A percentile compares a stretch with the other conserved stretches of the same genome.
Evolutionary conservation across 371 early-diverging fungal genomes (phyloP).

Genomic region (Pancytospora philotis): DNA sequence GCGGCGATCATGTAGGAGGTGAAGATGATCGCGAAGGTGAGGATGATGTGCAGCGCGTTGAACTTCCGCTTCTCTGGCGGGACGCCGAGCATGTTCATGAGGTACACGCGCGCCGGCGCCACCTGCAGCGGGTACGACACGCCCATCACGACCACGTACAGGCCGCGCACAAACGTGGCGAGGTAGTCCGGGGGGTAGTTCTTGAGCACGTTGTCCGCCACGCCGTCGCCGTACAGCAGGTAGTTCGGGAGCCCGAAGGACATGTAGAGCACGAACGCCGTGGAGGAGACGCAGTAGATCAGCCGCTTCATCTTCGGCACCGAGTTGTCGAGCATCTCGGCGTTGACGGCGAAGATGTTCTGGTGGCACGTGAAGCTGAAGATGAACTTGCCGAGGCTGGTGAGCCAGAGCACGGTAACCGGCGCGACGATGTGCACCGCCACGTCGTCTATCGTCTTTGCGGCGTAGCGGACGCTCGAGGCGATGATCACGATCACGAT

Average conservation of each 20-base stretch:
- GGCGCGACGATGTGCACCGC: slow-evolving; percentile 17
- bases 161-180: slow-evolving; percentile 65
- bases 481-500: slow-evolving; percentile 75
- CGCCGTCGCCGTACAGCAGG: slow-evolving; percentile 75
- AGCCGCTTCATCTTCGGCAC: slow-evolving; percentile 40
- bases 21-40: slow-evolving; percentile 46
- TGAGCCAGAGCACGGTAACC: slow-evolving; percentile 65
- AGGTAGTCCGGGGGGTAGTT: slow-evolving; percentile 51
- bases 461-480: slow-evolving; percentile 66
- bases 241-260: slow-evolving; percentile 79
- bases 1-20: slow-evolving; percentile 43
- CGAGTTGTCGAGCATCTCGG: slow-evolving; percentile 50
- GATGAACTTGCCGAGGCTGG: slow-evolving; percentile 81
- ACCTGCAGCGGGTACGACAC: slow-evolving; percentile 90
- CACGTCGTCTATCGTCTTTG: slow-evolving; percentile 60
- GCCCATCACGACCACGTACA: slow-evolving; percentile 75
- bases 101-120: slow-evolving; percentile 79
- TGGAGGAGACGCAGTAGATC: slow-evolving; percentile 62
- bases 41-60: slow-evolving; percentile 22
- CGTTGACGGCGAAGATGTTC: slow-evolving; percentile 62
- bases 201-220: slow-evolving; percentile 73
- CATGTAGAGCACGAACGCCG: slow-evolving; percentile 72
- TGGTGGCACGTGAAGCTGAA: slow-evolving; percentile 97
- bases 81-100: slow-evolving; percentile 66
- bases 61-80: slow-evolving; percentile 9